A percentile compares a stretch with the other conserved stretches of the same genome.
Conservation (phyloP, 768 basidiomycete species). For the Auricularia sp. region DNA sequence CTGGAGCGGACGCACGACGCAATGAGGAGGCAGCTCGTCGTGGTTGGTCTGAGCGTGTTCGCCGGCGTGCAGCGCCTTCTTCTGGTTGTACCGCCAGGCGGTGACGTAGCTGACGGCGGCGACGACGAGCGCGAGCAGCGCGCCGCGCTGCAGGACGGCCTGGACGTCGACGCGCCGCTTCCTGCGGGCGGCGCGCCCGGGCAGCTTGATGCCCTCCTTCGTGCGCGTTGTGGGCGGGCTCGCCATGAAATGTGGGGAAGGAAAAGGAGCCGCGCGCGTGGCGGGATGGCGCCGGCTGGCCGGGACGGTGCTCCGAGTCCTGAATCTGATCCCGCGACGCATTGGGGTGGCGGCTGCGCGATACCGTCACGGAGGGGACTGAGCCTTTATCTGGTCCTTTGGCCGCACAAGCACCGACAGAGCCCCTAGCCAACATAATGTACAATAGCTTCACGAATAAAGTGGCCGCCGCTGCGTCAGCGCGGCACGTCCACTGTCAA, state of each 20-base stretch:
- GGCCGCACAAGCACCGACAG: too few species aligned
- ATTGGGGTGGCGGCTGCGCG: too few species aligned
- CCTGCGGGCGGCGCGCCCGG: not conserved
- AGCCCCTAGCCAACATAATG: too few species aligned
- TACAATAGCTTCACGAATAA: too few species aligned
- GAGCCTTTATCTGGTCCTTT: too few species aligned
- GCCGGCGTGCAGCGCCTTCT: not conserved
- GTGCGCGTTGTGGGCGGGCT: not conserved
- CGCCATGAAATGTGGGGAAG: not conserved
- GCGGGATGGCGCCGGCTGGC: too few species aligned
- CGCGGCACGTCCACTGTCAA: too few species aligned
- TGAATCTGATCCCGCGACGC: too few species aligned
- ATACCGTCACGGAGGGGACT: too few species aligned
- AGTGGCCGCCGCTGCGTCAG: too few species aligned
- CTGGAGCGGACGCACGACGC: not conserved
- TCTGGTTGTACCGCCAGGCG: not conserved
- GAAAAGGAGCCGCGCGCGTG: too few species aligned
- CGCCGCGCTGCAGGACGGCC: not conserved
- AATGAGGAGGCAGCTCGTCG: not conserved
- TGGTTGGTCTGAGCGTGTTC: not conserved
- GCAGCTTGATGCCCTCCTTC: not conserved
- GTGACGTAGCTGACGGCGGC: not conserved
- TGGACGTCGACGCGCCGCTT: not conserved
- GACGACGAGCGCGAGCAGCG: not conserved
- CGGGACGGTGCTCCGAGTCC: too few species aligned